Evolutionary conservation across 2,329 filamentous ascomycete species (phyloP).

Genomic region (Trichoderma koningii): DNA sequence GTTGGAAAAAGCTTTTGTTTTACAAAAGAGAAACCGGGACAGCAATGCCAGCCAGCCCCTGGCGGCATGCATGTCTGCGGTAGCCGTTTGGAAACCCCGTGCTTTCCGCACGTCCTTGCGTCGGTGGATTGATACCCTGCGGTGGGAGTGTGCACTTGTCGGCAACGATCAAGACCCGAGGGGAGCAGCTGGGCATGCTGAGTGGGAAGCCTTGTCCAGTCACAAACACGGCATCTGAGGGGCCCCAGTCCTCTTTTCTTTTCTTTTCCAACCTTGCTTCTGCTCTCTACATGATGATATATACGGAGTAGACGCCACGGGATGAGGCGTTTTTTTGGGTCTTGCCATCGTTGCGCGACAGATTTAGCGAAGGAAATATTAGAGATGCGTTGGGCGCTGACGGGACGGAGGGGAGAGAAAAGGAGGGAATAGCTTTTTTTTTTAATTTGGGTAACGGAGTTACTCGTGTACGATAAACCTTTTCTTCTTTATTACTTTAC

Average conservation of each 20-base stretch:
- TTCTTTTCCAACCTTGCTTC: slow-evolving; percentile 2
- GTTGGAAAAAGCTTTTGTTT: slow-evolving; percentile 29
- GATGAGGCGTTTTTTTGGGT: slow-evolving; percentile 29
- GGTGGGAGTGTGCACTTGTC: slow-evolving; percentile 16
- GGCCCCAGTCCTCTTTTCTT: slow-evolving; percentile 3
- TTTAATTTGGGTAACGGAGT: slow-evolving; percentile 40
- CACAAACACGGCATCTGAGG: neutral
- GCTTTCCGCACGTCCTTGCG: slow-evolving; percentile 20
- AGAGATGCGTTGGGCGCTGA: slow-evolving; percentile 23
- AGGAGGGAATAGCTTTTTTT: slow-evolving; percentile 30
- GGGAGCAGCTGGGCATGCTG: slow-evolving; percentile 18
- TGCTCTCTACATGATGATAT: slow-evolving; percentile 23
- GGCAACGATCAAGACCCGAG: slow-evolving; percentile 22
- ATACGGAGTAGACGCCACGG: slow-evolving; percentile 20
- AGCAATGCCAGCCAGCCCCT: neutral
- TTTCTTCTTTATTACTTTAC: slow-evolving; percentile 6
- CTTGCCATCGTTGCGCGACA: slow-evolving; percentile 26
- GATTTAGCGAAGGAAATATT: slow-evolving; percentile 28
- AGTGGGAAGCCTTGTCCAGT: slow-evolving; percentile 10
- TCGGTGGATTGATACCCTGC: slow-evolving; percentile 26
- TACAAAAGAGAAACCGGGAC: slow-evolving; percentile 15
- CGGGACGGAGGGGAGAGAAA: slow-evolving; percentile 19
- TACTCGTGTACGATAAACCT: slow-evolving; percentile 41
- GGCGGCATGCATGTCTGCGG: slow-evolving; percentile 10
- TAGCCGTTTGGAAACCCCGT: slow-evolving; percentile 19